Conservation (phyloP, 2,329 filamentous ascomycete species). For the Neurospora sp. region DNA sequence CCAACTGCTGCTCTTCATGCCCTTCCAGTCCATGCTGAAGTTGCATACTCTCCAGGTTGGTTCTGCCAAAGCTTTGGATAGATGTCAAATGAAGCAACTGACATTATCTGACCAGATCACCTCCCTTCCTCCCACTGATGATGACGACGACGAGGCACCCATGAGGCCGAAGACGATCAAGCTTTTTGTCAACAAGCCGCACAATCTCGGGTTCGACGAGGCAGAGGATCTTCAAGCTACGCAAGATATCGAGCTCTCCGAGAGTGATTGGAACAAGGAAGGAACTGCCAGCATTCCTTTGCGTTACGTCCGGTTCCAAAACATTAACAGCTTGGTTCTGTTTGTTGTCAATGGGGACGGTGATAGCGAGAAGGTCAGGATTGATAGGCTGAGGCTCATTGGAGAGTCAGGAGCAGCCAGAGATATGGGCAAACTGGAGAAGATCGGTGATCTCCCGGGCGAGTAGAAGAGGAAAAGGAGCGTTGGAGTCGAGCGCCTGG, state of each 20-base stretch:
- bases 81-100: constrained; percentile 1
- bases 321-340: constrained; percentile 73
- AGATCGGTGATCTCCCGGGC: constrained; percentile 65
- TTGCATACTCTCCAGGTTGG: constrained; percentile 68
- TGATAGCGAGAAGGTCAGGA: constrained; percentile 72
- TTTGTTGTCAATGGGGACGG: constrained; percentile 84
- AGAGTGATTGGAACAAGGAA: constrained; percentile 72
- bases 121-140: constrained; percentile 54
- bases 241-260: constrained; percentile 65
- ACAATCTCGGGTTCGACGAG: constrained; percentile 91
- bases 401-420: constrained; percentile 88
- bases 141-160: constrained; percentile 63
- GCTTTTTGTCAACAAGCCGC: constrained; percentile 78
- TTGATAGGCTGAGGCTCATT: constrained; percentile 71
- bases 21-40: constrained; percentile 82
- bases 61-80: neutral
- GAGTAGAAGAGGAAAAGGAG: constrained; percentile 7
- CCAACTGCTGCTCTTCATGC: constrained; percentile 86
- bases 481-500: no score
- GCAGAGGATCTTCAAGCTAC: constrained; percentile 77
- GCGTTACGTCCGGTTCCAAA: constrained; percentile 96
- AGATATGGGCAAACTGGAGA: constrained; percentile 90
- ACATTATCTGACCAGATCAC: constrained; percentile 55
- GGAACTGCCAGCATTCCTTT: constrained; percentile 64
- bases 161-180: constrained; percentile 77